phyloP scores from a whole-genome alignment of 352 stramenopile species.

The Peronospora tabacina region DNA sequence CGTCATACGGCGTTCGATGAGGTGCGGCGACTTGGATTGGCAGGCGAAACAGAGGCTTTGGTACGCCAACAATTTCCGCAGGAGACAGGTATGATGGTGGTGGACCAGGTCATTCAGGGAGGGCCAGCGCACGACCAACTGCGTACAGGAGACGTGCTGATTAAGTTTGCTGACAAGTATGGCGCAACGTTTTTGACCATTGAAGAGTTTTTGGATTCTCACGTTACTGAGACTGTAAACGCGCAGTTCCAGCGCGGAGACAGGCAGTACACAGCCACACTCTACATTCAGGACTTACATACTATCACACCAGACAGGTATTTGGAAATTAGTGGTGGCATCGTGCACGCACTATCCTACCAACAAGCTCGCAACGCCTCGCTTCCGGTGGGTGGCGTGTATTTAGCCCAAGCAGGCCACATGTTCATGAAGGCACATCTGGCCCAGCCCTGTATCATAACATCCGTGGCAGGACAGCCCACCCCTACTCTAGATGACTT shows the following conservation, averaged over 20 bases:
- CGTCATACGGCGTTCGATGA: conserved; percentile 88
- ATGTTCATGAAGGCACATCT: conserved; percentile 89
- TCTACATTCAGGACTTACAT: conserved; percentile 72
- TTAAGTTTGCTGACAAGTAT: conserved; percentile 62
- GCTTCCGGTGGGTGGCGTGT: conserved; percentile 64
- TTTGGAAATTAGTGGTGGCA: conserved; percentile 77
- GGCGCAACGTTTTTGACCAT: conserved; percentile 82
- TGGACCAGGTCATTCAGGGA: conserved; percentile 80
- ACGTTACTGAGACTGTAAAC: conserved; percentile 56
- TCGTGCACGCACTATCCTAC: conserved; percentile 86
- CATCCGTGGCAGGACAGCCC: conserved; percentile 61
- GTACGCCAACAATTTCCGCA: conserved; percentile 64
- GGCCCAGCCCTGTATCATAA: conserved; percentile 83
- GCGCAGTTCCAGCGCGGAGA: conserved; percentile 75
- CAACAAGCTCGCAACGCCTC: conserved; percentile 82
- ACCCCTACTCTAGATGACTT: conserved; percentile 83
- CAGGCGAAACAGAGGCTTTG: conserved; percentile 51
- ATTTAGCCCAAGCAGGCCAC: conserved; percentile 82
- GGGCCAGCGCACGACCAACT: conserved; percentile 69
- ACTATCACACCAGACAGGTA: conserved; percentile 76
- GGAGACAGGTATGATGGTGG: conserved; percentile 87
- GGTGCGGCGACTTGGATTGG: conserved; percentile 71
- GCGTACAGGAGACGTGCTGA: conserved; percentile 81
- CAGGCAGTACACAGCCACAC: conserved; percentile 31
- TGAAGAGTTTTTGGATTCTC: conserved; percentile 66